Percentiles rank a stretch among this genome's conserved stretches.
Conservation (phyloP, 2,329 filamentous ascomycete species). For the Colletotrichum gloeosporioides region DNA sequence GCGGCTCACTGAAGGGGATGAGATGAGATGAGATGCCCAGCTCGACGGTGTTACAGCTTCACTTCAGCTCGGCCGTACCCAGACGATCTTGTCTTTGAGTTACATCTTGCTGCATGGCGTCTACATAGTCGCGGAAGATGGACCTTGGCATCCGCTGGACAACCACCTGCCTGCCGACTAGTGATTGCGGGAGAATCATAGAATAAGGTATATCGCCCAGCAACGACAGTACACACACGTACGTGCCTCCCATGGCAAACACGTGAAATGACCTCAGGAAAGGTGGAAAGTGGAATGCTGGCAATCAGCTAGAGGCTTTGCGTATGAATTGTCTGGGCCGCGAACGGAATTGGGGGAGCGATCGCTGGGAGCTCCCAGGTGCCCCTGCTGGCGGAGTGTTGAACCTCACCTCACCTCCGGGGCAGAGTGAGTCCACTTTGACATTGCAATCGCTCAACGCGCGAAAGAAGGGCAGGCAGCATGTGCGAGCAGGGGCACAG, state of each 20-base stretch:
- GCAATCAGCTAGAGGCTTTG: background rate
- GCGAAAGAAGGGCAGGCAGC: background rate
- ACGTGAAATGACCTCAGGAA: constrained; percentile 2
- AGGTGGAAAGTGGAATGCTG: constrained; percentile 16
- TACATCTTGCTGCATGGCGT: background rate
- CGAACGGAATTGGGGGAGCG: background rate
- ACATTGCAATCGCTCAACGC: background rate
- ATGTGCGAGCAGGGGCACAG: background rate
- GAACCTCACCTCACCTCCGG: background rate
- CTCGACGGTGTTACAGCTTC: background rate
- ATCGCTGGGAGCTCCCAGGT: background rate
- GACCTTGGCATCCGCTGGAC: background rate
- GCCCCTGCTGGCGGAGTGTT: background rate
- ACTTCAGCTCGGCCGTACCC: background rate
- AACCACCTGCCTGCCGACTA: background rate
- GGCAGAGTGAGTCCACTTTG: constrained; percentile 11
- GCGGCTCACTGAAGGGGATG: background rate
- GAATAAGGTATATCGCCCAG: background rate
- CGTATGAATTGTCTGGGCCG: background rate
- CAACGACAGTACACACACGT: background rate
- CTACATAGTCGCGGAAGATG: background rate
- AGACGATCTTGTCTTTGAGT: background rate
- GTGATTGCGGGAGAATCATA: background rate
- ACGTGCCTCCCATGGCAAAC: background rate
- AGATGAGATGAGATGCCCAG: background rate